Percentiles rank a stretch among this genome's conserved stretches.
Evolutionary conservation across 805 yeast species (phyloP).

Genomic region (Candida awuae): DNA sequence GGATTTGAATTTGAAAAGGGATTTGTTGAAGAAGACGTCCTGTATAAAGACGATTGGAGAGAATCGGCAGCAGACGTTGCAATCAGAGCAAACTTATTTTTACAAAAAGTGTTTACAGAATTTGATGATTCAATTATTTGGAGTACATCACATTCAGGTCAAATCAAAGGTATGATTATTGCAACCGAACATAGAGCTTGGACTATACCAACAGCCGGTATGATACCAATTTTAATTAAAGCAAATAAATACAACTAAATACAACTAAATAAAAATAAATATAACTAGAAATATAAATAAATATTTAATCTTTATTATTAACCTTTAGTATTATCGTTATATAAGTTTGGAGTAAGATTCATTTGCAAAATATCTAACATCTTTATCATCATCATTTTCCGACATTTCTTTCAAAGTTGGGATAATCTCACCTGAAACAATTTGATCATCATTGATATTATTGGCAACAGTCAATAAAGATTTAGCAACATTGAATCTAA

Average conservation of each 20-base stretch:
- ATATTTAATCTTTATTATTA: too few species aligned
- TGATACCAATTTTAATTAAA: constrained; percentile 51
- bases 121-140: constrained; percentile 33
- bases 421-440: constrained; percentile 44
- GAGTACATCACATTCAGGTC: constrained; percentile 56
- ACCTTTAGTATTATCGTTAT: constrained; percentile 15
- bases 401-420: constrained; percentile 56
- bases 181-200: constrained; percentile 49
- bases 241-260: constrained; percentile 24
- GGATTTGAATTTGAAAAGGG: constrained; percentile 39
- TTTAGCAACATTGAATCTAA: constrained; percentile 91
- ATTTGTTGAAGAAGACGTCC: constrained; percentile 41
- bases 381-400: constrained; percentile 68
- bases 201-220: constrained; percentile 57
- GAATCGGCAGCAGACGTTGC: constrained; percentile 46
- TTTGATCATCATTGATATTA: constrained; percentile 33
- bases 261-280: not conserved
- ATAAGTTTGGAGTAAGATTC: constrained; percentile 32
- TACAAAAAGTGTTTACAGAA: constrained; percentile 34
- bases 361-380: constrained; percentile 79
- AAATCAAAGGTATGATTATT: constrained; percentile 43
- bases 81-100: constrained; percentile 37
- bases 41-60: constrained; percentile 37
- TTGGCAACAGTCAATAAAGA: constrained; percentile 58
- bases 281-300: constrained; percentile 3